A percentile compares a stretch with the other conserved stretches of the same genome.
Conservation (phyloP, 176 grass and related monocot species). For the Eleusine indica region DNA sequence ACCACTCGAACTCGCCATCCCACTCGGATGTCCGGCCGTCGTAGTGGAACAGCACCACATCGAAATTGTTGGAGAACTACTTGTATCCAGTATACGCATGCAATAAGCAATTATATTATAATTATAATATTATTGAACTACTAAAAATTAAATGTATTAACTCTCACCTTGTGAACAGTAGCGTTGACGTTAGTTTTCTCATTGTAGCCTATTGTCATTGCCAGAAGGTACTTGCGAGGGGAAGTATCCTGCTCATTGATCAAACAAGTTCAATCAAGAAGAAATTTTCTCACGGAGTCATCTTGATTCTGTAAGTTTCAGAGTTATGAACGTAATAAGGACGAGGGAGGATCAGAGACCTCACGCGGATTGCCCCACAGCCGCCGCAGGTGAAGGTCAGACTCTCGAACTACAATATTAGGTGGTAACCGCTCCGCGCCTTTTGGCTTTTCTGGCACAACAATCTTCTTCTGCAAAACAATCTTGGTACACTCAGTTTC, state of each 20-base stretch:
- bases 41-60: constrained; percentile 51
- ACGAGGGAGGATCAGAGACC: background rate
- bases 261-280: background rate
- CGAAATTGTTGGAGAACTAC: constrained; percentile 19
- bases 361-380: constrained; percentile 58
- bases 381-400: constrained; percentile 56
- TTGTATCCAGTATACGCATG: too few relatives aligned
- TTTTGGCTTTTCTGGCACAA: constrained; percentile 19
- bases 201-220: constrained; percentile 4
- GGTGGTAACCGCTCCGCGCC: constrained; percentile 56
- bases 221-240: constrained; percentile 28
- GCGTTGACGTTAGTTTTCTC: constrained; percentile 40
- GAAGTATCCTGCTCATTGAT: background rate
- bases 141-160: background rate
- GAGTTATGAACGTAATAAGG: background rate
- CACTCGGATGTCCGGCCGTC: constrained; percentile 40
- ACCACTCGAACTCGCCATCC: constrained; percentile 47
- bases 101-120: background rate
- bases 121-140: background rate
- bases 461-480: background rate
- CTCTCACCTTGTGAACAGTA: constrained; percentile 40
- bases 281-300: background rate
- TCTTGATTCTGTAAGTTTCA: background rate
- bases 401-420: constrained; percentile 32
- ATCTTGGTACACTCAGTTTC: background rate